Conservation (phyloP, 805 yeast genomes). For the Suhomyces sp. region DNA sequence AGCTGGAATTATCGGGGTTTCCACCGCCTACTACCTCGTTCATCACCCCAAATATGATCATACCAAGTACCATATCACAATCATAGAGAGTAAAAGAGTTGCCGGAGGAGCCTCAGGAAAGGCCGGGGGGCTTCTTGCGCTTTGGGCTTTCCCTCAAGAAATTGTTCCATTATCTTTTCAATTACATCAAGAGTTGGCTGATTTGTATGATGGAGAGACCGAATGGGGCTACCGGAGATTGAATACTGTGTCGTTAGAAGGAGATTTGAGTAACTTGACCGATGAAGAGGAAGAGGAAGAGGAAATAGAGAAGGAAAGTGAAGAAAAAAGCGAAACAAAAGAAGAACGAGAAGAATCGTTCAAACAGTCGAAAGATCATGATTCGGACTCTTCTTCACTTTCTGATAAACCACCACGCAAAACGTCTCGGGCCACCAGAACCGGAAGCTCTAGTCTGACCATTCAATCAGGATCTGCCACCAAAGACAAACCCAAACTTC, state of each 20-base stretch:
- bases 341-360: conserved; percentile 12
- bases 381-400: conserved; percentile 13
- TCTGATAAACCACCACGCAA: conserved; percentile 35
- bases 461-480: neutral
- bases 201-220: conserved; percentile 73
- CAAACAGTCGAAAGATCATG: conserved; percentile 13
- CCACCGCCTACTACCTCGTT: conserved; percentile 86
- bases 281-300: conserved; percentile 11
- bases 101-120: conserved; percentile 98
- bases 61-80: conserved; percentile 71
- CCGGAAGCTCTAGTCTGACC: conserved; percentile 5
- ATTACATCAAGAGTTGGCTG: conserved; percentile 79
- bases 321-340: conserved; percentile 16
- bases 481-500: conserved; percentile 32
- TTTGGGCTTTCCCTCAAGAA: conserved; percentile 97
- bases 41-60: conserved; percentile 79
- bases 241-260: conserved; percentile 83
- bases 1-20: conserved; percentile 95
- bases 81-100: conserved; percentile 83
- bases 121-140: conserved; percentile 92
- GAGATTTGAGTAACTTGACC: conserved; percentile 52
- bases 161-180: conserved; percentile 85
- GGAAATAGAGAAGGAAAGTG: conserved; percentile 19
- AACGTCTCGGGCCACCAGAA: conserved; percentile 33
- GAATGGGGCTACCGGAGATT: conserved; percentile 93